Evolutionary conservation across 108 stramenopile genomes (phyloP).

Genomic region (Discostella stelligeroides): DNA sequence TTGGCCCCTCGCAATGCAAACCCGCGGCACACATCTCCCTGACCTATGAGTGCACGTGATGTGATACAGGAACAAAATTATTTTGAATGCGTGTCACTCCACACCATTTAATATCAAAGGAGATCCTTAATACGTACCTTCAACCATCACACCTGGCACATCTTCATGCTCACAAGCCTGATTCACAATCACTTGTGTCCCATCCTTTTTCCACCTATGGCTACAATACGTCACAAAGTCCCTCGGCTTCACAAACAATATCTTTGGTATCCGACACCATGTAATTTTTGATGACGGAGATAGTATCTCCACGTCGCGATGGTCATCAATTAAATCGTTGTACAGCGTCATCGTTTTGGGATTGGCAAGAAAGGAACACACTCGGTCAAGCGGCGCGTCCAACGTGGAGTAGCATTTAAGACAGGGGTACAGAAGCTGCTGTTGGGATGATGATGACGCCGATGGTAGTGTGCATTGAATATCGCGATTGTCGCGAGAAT

Average conservation of each 20-base stretch:
- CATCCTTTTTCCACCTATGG: slow-evolving; percentile 84
- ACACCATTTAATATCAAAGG: too few species aligned
- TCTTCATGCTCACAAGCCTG: slow-evolving; percentile 82
- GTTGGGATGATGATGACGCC: background rate
- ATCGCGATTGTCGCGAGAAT: slow-evolving; percentile 61
- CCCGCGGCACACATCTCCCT: slow-evolving; percentile 66
- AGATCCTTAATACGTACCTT: slow-evolving; percentile 47
- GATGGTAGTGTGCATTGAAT: slow-evolving; percentile 25
- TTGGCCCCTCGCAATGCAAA: slow-evolving; percentile 87
- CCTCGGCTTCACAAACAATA: slow-evolving; percentile 81
- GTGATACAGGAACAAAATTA: background rate
- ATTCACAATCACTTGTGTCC: slow-evolving; percentile 83
- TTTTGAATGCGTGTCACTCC: too few species aligned
- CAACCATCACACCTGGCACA: slow-evolving; percentile 51
- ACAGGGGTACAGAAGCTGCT: slow-evolving; percentile 68
- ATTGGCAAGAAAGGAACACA: slow-evolving; percentile 76
- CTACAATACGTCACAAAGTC: slow-evolving; percentile 86
- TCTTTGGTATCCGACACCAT: slow-evolving; percentile 76
- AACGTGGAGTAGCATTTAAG: slow-evolving; percentile 70
- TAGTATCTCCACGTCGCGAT: slow-evolving; percentile 62
- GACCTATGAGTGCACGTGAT: slow-evolving; percentile 4
- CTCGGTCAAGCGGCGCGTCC: slow-evolving; percentile 82
- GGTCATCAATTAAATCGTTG: slow-evolving; percentile 74
- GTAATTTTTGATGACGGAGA: slow-evolving; percentile 74
- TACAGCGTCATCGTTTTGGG: slow-evolving; percentile 62